Evolutionary conservation across 257 asterid species (phyloP).

Genomic region (Fraxinus pennsylvanica): DNA sequence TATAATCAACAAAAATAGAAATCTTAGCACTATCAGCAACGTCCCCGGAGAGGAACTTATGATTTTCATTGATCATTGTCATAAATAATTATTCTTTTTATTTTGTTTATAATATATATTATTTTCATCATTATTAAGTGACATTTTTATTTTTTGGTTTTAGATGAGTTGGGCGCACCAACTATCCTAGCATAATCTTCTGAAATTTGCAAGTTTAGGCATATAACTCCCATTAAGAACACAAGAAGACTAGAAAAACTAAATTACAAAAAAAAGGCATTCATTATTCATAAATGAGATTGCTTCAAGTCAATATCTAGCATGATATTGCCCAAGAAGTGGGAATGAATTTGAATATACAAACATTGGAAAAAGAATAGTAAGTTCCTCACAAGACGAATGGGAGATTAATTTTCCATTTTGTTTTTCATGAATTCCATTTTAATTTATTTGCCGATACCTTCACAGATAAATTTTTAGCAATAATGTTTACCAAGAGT

Average conservation of each 20-base stretch:
- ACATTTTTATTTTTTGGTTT: background rate
- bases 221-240: background rate
- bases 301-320: background rate
- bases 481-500: background rate
- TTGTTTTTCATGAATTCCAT: background rate
- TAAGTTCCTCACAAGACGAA: background rate
- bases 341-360: background rate
- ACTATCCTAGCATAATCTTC: background rate
- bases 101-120: background rate
- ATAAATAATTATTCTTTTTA: background rate
- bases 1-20: background rate
- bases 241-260: background rate
- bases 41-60: background rate
- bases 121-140: background rate
- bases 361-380: background rate
- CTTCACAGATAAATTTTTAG: background rate
- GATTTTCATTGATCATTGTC: background rate
- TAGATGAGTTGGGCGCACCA: background rate
- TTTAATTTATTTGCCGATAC: background rate
- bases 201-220: background rate
- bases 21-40: background rate
- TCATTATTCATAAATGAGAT: background rate
- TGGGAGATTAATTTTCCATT: background rate
- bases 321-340: background rate
- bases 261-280: background rate